Evolutionary conservation across 805 yeast genomes (phyloP).

Genomic region (Debaryomyces prosopidis): DNA sequence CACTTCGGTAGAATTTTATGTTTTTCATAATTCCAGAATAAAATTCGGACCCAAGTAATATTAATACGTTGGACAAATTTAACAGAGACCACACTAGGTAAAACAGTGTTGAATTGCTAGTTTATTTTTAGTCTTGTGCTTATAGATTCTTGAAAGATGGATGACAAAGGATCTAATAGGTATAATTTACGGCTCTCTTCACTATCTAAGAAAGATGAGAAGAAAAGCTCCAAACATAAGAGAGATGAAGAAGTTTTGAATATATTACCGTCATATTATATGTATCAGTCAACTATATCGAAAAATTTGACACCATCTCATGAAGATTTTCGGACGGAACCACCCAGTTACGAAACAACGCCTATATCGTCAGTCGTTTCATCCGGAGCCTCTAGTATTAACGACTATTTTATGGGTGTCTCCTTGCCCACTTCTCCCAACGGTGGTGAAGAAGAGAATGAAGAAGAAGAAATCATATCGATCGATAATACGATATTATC

Average conservation of each 20-base stretch:
- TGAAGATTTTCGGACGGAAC: constrained; percentile 26
- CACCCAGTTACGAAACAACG: constrained; percentile 35
- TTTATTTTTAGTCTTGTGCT: too few species aligned
- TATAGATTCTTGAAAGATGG: constrained; percentile 8
- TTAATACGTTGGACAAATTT: too few species aligned
- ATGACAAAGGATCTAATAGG: constrained; percentile 16
- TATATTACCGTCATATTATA: constrained; percentile 41
- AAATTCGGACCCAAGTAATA: too few species aligned
- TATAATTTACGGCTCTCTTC: constrained; percentile 19
- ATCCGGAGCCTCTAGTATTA: constrained; percentile 7
- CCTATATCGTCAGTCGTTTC: constrained; percentile 16
- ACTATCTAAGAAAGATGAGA: constrained; percentile 5
- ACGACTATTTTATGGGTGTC: constrained; percentile 18
- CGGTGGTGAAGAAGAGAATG: constrained; percentile 2
- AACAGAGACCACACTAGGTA: too few species aligned
- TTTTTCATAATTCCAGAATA: too few species aligned
- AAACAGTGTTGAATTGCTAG: too few species aligned
- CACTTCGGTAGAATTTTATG: too few species aligned
- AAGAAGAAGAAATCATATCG: constrained; percentile 17
- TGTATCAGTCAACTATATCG: constrained; percentile 40
- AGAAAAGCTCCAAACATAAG: constrained; percentile 5
- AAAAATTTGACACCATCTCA: constrained; percentile 32
- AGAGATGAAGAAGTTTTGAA: constrained; percentile 30
- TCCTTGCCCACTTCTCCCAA: constrained; percentile 18
- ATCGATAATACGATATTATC: constrained; percentile 39